Base-by-base conservation (phyloP, 176 grass and related monocot genomes). In the Puya raimondii region DNA sequence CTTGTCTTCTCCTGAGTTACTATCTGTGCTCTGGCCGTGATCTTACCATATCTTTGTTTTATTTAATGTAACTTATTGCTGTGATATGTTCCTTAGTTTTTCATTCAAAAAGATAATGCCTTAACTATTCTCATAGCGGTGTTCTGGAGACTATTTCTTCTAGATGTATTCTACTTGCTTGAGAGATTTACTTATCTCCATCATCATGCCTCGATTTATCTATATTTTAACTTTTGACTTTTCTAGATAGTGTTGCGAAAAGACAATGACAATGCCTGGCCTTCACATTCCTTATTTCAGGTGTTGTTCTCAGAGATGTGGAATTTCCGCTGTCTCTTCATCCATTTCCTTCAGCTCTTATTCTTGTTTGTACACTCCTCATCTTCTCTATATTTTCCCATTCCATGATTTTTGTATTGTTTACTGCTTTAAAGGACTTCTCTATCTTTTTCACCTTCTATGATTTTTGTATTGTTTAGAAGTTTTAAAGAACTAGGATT, bases 331-430 rank as follows among this genome's bases (percentile, higher is more conserved):
- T 87, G 65, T 87, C 85, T 65, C 64, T 89, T 61, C 73, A 79
- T 82, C 83, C 84, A 49, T 85, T 73, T 61, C 93, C 93, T 13
- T 72, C 89, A 69, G 81, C 84, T 3, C 67, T 96, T 72, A 79
- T 96, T 87, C 84, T 96, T 92, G 93, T 96, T 68, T 96, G 92
- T 85, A 85, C 79, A 90, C 81, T 83, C 79, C 77, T 80, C 61
- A 64, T 68, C 68, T 80, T 71, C 17, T 81, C 52, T 81, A 53
- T 20, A 63, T 61, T 87, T 67, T 67, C 1, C 2, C 51, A 21
- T 26, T 77, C 54, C 72, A 15, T 48, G 22, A 17, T 80, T 65
- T 67, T 68, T 42, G 51, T 85, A 72, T 71, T 75, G 51, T 71
- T 72, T 59, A 42, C 53, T 71, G n/a, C 12, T 57, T 54, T 72